These are phyloP conservation scores for Eimeria necatrix DNA, from an alignment of 169 alveolate species.

Conservation along the genomic window DNA sequence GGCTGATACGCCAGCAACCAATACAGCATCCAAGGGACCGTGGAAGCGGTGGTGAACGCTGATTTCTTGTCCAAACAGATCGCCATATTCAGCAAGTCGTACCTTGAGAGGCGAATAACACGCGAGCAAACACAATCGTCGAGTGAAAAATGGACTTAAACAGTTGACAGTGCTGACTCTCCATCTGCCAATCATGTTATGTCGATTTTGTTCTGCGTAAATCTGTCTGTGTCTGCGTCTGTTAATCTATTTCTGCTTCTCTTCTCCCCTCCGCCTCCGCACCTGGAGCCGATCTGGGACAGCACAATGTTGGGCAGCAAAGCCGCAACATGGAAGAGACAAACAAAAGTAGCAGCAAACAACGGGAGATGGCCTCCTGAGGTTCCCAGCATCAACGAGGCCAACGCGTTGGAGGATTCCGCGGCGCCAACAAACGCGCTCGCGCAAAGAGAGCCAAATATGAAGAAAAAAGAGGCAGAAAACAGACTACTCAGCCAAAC, in stretches of 20 bases:
- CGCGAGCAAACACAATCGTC: too few relatives aligned
- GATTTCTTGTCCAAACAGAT: constrained; percentile 72
- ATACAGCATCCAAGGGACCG: constrained; percentile 68
- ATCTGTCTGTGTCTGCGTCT: neutral
- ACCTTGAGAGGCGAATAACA: neutral
- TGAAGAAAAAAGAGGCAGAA: constrained; percentile 4
- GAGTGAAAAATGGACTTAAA: too few relatives aligned
- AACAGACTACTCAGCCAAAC: constrained; percentile 66
- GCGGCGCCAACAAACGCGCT: constrained; percentile 65
- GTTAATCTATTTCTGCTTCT: too few relatives aligned
- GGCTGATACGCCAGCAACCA: constrained; percentile 71
- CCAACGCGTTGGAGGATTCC: constrained; percentile 67
- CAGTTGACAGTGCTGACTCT: too few relatives aligned
- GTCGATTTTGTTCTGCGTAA: too few relatives aligned
- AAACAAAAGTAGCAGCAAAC: constrained; percentile 58
- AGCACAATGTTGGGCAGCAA: constrained; percentile 71
- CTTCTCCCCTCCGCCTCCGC: neutral
- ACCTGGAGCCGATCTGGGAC: constrained; percentile 71
- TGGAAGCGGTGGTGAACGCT: constrained; percentile 74
- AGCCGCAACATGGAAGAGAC: constrained; percentile 75
- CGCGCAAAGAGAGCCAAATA: constrained; percentile 70
- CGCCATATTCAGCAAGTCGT: constrained; percentile 79
- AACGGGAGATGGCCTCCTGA: neutral
- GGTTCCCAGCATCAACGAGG: constrained; percentile 37
- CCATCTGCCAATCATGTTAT: too few relatives aligned